These are phyloP conservation scores for Talaromyces adpressus DNA, from an alignment of 495 filamentous ascomycete species.

Conservation along the genomic window DNA sequence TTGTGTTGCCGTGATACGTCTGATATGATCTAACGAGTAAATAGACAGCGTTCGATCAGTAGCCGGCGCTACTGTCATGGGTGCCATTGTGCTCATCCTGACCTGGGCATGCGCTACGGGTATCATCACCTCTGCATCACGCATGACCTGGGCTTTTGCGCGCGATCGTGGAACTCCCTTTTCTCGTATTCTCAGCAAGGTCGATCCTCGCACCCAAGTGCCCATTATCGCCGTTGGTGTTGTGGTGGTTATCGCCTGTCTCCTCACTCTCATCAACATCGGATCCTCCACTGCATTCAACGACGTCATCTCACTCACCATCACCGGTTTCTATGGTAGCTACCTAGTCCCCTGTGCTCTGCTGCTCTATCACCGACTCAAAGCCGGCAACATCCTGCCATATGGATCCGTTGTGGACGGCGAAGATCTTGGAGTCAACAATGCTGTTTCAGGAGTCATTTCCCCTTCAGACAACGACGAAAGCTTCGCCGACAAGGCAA, in stretches of 20 bases:
- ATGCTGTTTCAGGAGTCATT: background rate
- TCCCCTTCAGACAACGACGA: background rate
- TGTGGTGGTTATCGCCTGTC: slow-evolving; percentile 27
- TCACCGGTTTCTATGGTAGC: slow-evolving; percentile 33
- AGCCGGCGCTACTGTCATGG: slow-evolving; percentile 20
- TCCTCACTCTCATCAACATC: slow-evolving; percentile 44
- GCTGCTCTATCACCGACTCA: slow-evolving; percentile 30
- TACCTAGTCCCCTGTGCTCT: slow-evolving; percentile 34
- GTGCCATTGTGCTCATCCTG: slow-evolving; percentile 26
- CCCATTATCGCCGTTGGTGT: slow-evolving; percentile 35
- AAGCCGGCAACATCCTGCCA: slow-evolving; percentile 17
- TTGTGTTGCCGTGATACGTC: background rate
- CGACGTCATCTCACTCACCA: slow-evolving; percentile 36
- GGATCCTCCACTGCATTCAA: slow-evolving; percentile 41
- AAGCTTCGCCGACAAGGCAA: background rate
- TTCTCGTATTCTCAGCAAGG: slow-evolving; percentile 26
- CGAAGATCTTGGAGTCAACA: background rate
- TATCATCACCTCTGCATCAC: slow-evolving; percentile 37
- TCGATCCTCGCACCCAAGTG: slow-evolving; percentile 38
- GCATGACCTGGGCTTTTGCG: slow-evolving; percentile 48
- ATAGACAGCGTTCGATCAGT: slow-evolving; percentile 11
- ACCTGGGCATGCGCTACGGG: slow-evolving; percentile 26
- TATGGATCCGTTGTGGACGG: slow-evolving; percentile 21
- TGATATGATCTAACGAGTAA: background rate
- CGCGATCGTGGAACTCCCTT: slow-evolving; percentile 42